Evolutionary conservation across 1,284 basidiomycete species (phyloP).

Genomic region (Papiliotrema terrestris): DNA sequence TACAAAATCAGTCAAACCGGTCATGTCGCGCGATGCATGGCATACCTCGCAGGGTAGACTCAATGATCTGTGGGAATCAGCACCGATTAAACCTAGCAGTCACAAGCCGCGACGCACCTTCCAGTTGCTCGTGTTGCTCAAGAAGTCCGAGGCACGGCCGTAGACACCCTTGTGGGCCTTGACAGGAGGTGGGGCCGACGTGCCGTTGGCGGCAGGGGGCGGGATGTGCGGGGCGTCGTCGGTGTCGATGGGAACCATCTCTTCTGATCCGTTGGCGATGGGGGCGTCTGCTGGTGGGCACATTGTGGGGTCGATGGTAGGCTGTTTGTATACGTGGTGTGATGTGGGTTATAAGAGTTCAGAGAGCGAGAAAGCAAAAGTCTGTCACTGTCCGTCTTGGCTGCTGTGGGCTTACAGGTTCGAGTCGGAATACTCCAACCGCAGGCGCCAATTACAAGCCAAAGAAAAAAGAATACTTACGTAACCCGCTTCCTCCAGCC

Average conservation of each 20-base stretch:
- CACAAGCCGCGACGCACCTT: conserved; percentile 50
- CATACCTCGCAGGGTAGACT: conserved; percentile 87
- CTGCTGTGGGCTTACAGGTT: too few relatives aligned
- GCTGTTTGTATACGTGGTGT: background rate
- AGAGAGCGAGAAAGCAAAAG: too few relatives aligned
- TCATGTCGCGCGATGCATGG: conserved; percentile 10
- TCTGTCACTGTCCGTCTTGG: too few relatives aligned
- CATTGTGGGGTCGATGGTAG: conserved; percentile 7
- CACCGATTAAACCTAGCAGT: too few relatives aligned
- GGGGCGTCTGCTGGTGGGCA: conserved; percentile 17
- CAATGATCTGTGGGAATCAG: conserved; percentile 66
- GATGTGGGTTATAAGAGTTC: background rate
- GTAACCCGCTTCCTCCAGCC: too few relatives aligned
- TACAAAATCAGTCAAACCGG: conserved; percentile 38
- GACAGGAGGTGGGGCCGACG: conserved; percentile 31
- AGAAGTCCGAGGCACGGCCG: conserved; percentile 79
- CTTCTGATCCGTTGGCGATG: conserved; percentile 12
- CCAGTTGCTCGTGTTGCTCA: conserved; percentile 89
- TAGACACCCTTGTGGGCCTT: conserved; percentile 65
- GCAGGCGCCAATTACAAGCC: too few relatives aligned
- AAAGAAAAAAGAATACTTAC: too few relatives aligned
- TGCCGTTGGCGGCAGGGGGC: conserved; percentile 19
- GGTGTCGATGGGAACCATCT: conserved; percentile 21
- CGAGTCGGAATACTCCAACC: too few relatives aligned
- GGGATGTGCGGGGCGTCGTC: conserved; percentile 10